Percentiles rank a stretch among this genome's conserved stretches.
These are phyloP conservation scores for Afroboletus lepidellus DNA, from an alignment of 1,284 basidiomycete species.

Conservation along the genomic window DNA sequence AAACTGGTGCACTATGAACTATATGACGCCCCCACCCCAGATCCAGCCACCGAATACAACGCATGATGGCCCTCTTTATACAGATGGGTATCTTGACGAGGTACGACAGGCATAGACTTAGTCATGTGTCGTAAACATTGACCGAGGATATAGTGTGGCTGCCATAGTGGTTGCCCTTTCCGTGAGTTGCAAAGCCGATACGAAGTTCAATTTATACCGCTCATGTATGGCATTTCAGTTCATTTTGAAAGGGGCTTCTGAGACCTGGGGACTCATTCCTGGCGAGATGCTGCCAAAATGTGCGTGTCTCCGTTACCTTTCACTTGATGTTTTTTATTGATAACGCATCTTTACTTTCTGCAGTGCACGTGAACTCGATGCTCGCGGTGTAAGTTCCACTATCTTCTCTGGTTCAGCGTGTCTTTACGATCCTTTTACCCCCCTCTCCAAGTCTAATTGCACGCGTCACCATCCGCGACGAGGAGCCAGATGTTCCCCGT, in stretches of 20 bases:
- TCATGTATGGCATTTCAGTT: background rate
- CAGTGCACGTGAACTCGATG: background rate
- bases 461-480: background rate
- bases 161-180: background rate
- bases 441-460: background rate
- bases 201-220: no score
- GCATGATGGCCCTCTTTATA: constrained; percentile 4
- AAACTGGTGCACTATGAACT: no score
- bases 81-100: background rate
- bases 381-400: background rate
- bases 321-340: background rate
- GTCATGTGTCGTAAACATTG: background rate
- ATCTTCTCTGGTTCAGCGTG: background rate
- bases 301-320: background rate
- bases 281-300: background rate
- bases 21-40: background rate
- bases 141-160: background rate
- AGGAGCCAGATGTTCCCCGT: background rate
- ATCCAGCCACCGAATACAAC: constrained; percentile 2
- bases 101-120: background rate
- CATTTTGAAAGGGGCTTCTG: background rate
- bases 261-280: background rate
- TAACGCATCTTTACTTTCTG: background rate
- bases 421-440: background rate
- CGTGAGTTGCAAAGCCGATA: no score